Base-by-base conservation (phyloP, 129 eudicot species). In the Centrapalus pauciflorus region DNA sequence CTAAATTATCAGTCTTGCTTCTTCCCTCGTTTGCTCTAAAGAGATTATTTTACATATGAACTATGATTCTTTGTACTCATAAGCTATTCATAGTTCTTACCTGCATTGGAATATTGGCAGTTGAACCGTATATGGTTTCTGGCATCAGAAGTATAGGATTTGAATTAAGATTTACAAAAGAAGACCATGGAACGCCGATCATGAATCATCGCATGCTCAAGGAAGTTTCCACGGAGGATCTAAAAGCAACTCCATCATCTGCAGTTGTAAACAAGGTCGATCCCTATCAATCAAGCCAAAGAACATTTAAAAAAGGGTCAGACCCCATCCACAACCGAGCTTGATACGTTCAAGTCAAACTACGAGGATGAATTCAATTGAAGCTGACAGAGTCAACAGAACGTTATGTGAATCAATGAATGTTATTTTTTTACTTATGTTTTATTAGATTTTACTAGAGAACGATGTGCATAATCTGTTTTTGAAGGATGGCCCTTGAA, bases 241-340 rank as follows among this genome's bases (percentile, higher is more conserved):
- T 71, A 54, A 69, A 71, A 41, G 72, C 75, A 28, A 61, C 35
- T 48, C 55, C 17, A 13, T 72, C 77, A 45, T 13, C 74, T 2
- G 67, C 82, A 20, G 33, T 58, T 21, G 73, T 14, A 52, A 81
- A 51, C 69, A 72, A 79, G 58, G 67, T 62, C 11, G 82, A 83
- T 73, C 82, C 82, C 23, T 70, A 71, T 72, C 70, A 75, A 65
- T 78, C 88, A 26, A 85, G 96, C 64, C 75, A 88, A 74, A 70
- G 98, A 80, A 81, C 72, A 57, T 87, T 88, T 66, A 72, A 87
- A 27, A 79, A 56, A 78, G 98, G 98, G 51, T 77, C 96, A 8
- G 91, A 92, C 70, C 98, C 98, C 21, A 92, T 92, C 66, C 98
- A 92, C 76, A 92, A 92, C 77, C 75, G 79, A 66, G 73, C 84